phyloP scores from a whole-genome alignment of 192 early-diverging fungal species.

The Chytriomyces confervae region DNA sequence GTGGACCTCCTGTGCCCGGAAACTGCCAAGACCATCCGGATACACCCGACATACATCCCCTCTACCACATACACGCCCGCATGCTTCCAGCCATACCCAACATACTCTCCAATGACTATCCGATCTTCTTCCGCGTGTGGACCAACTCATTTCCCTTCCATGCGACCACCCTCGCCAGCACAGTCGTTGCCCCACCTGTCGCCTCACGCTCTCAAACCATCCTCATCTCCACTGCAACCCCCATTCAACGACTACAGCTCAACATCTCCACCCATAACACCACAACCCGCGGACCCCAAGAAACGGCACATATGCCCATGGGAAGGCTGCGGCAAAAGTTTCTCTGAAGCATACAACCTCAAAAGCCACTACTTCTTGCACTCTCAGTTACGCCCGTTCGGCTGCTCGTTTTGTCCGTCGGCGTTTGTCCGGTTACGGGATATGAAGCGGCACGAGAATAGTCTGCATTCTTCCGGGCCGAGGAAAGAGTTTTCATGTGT shows the following conservation, averaged over 20 bases:
- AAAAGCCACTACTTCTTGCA: neutral
- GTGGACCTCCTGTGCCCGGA: no score
- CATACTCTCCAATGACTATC: no score
- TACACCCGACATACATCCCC: no score
- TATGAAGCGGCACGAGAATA: neutral
- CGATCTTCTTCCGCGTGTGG: no score
- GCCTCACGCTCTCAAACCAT: neutral
- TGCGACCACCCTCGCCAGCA: neutral
- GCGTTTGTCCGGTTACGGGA: neutral
- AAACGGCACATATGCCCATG: neutral
- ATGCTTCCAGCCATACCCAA: no score
- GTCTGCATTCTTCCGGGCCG: neutral
- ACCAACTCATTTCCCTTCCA: no score
- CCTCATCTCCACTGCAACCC: neutral
- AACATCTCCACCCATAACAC: neutral
- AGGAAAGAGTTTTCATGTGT: neutral
- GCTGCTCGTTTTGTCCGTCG: neutral
- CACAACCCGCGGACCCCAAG: no score
- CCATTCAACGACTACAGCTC: neutral
- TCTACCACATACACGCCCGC: no score
- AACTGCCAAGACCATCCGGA: no score
- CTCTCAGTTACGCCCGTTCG: neutral
- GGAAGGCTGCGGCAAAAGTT: conserved; percentile 1
- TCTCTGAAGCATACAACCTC: conserved; percentile 3
- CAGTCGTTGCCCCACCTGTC: neutral